Evolutionary conservation across 2,329 filamentous ascomycete species (phyloP), one percentile per base, ranked within the genome.

Genomic region (Verticillium dahliae): DNA sequence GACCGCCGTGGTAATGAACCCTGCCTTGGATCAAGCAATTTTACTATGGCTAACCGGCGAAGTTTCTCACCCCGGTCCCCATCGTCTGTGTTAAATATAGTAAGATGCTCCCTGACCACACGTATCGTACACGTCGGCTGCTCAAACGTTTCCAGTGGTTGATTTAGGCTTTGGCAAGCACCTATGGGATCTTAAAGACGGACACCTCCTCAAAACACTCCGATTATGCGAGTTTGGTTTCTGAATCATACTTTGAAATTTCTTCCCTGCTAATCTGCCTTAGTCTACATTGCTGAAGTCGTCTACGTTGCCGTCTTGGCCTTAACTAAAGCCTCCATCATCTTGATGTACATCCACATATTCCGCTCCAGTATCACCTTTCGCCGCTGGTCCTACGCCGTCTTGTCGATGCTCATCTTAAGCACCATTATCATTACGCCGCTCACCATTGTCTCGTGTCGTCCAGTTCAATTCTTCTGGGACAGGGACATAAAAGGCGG

Each of bases 311-410:
- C 67, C 7, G 66, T 72, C 4, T 62, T 69, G 0, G 62, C 64
- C 7, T 58, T 71, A 1, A 69, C 72, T 1, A 74, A 74, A 59
- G 59, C 73, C 0, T 71, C 70, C 1, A 71, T 74, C 22, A 58
- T 75, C 6, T 64, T 69, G 45, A 67, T 75, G 61, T 75, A 74
- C 62, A 62, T 68, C 9, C 67, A 69, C 27, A 69, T 74, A 27
- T 75, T 74, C 60, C 65, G 63, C 50, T 59, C 68, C 11, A 68
- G 62, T 55, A 18, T 18, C 0, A 55, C 62, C 4, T 72, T 73
- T 50, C 67, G 69, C 14, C 62, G 61, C 3, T 69, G 70, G 56
- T 60, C 71, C 10, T 70, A 71, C 45, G 39, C 63, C 7, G 65
- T 70, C 55, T 69, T 73, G 55, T 61, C 63, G 4, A 63, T 67